A percentile compares a stretch with the other conserved stretches of the same genome.
Evolutionary conservation across 441 rosid genomes (phyloP).

Genomic region (Flueggea neowawraea): DNA sequence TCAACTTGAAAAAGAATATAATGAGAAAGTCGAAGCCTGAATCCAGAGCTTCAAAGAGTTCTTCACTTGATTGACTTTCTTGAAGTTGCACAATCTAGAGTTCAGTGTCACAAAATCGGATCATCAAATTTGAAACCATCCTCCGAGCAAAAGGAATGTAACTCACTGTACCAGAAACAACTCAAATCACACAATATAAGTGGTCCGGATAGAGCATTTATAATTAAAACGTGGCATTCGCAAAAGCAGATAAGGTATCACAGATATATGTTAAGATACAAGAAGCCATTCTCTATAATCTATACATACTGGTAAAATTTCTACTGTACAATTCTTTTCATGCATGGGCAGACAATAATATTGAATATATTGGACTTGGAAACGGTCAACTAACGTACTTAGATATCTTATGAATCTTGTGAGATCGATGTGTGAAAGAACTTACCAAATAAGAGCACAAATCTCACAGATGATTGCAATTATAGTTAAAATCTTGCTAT

Average conservation of each 20-base stretch:
- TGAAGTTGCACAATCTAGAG: constrained; percentile 28
- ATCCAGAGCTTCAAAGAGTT: background rate
- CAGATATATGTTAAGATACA: background rate
- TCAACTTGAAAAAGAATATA: too few species aligned
- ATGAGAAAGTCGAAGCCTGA: background rate
- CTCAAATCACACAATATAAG: constrained; percentile 13
- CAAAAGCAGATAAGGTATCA: background rate
- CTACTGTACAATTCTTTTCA: background rate
- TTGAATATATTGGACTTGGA: background rate
- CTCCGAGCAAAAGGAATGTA: constrained; percentile 88
- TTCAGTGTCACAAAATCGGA: constrained; percentile 82
- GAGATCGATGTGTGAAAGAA: constrained; percentile 9
- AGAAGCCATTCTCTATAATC: too few species aligned
- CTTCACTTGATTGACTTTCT: background rate
- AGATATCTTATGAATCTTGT: background rate
- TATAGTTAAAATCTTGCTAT: constrained; percentile 69
- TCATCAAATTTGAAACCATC: constrained; percentile 73
- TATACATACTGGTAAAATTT: background rate
- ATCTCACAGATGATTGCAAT: constrained; percentile 75
- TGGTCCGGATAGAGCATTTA: background rate
- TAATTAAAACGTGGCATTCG: background rate
- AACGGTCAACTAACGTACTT: constrained; percentile 2
- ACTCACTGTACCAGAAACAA: constrained; percentile 86
- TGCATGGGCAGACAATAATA: background rate
- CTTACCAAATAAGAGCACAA: constrained; percentile 87